Evolutionary conservation across 169 alveolate genomes (phyloP), one percentile per base, ranked within the genome.

Genomic region (Cyclospora cayetanensis): DNA sequence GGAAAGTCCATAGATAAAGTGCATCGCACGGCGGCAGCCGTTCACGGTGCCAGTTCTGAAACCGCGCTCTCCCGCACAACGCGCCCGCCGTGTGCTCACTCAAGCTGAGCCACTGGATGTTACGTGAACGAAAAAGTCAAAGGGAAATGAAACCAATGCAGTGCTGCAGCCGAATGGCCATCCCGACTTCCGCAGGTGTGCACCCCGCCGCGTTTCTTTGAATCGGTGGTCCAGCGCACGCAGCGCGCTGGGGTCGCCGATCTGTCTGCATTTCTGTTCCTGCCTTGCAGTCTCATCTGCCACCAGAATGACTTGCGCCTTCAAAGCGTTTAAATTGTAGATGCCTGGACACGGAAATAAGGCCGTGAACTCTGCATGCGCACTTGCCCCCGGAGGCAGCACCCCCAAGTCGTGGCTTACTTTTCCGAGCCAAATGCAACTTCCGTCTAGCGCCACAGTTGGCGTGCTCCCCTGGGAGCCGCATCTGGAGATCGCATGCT

Each of bases 351-450:
- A 66, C 39, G 79, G 79, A 31, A 66, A 66, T 2, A 66, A 27
- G n/a, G 79, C 79, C 11, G 25, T 29, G 41, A 66, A 66, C 79
- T 66, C 79, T 22, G 79, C 79, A 66, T 25, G 15, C 22, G 39
- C 43, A 29, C 79, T 66, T 25, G 20, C 43, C 0, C 79, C 79
- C 25, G 79, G 79, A 5, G 43, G 79, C 79, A 66, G 43, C 12
- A 66, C 22, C 22, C 79, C 79, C 22, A 66, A 25, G 50, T 66
- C 79, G 12, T 66, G 79, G n/a, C n/a, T 25, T 0, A 66, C 79
- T 43, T 66, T 66, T 25, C 79, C 79, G n/a, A 66, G 39, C 79
- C 79, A 66, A 66, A 66, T 25, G 79, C 79, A 66, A 29, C 79
- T 29, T 5, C 74, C 74, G 11, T 18, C n/a, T n/a, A n/a, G n/a